Conservation (phyloP, 2,329 filamentous ascomycete genomes). For the Fusarium mundagurra region DNA sequence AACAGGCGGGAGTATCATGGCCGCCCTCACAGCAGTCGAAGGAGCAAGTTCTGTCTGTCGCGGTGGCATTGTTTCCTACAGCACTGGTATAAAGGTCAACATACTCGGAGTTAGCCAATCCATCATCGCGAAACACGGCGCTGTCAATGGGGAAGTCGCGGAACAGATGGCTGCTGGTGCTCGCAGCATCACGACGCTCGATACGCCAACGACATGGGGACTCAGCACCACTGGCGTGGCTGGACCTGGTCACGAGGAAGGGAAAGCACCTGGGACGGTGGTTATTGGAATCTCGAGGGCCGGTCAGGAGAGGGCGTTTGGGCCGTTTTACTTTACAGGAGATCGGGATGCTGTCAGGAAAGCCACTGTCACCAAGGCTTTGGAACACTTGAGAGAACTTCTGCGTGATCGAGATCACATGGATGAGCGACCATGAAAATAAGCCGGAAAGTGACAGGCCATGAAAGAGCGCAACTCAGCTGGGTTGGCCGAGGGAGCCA, state of each 20-base stretch:
- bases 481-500: not conserved
- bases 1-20: slow-evolving; percentile 47
- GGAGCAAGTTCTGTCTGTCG: slow-evolving; percentile 47
- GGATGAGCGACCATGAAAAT: not conserved
- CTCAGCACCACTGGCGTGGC: slow-evolving; percentile 28
- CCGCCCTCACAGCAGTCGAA: slow-evolving; percentile 43
- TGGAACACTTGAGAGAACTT: slow-evolving; percentile 13
- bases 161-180: slow-evolving; percentile 33
- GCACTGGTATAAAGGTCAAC: slow-evolving; percentile 42
- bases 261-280: slow-evolving; percentile 25
- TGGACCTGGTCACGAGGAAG: slow-evolving; percentile 22
- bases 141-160: slow-evolving; percentile 31
- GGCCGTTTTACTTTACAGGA: slow-evolving; percentile 25
- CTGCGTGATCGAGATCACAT: not conserved
- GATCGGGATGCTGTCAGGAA: slow-evolving; percentile 17
- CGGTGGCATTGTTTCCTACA: slow-evolving; percentile 48
- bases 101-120: slow-evolving; percentile 38
- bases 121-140: slow-evolving; percentile 17
- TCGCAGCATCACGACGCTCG: slow-evolving; percentile 11
- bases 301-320: not conserved
- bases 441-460: accelerated
- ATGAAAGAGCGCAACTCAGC: not conserved
- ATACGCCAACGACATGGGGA: slow-evolving; percentile 33
- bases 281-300: slow-evolving; percentile 25
- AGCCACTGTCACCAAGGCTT: slow-evolving; percentile 2